A percentile compares a stretch with the other conserved stretches of the same genome.
phyloP scores from a whole-genome alignment of 1,139 yeast species.

The Blastobotrys malaysiensis region DNA sequence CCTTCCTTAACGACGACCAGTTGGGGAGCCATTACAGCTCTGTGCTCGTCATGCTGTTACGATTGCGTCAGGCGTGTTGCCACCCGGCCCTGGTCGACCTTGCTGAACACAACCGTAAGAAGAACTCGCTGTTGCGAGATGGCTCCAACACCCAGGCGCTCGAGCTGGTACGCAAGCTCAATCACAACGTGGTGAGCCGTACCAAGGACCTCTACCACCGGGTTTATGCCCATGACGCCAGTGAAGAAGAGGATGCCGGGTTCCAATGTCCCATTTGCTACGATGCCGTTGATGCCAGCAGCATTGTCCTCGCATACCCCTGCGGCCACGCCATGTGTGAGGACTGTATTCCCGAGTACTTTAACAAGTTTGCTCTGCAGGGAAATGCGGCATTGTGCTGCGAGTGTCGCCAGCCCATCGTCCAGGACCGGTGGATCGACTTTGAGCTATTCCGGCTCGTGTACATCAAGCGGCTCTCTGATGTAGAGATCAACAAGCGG shows the following conservation, averaged over 20 bases:
- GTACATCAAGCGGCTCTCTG: constrained; percentile 19
- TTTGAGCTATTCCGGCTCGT: constrained; percentile 26
- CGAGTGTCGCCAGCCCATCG: constrained; percentile 9
- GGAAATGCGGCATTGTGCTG: constrained; percentile 19
- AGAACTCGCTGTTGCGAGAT: constrained; percentile 26
- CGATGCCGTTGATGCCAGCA: constrained; percentile 50
- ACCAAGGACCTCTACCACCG: constrained; percentile 8
- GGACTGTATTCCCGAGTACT: constrained; percentile 26
- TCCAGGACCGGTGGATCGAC: constrained; percentile 21
- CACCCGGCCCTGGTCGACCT: constrained; percentile 72
- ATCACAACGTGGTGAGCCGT: constrained; percentile 17
- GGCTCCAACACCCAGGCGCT: constrained; percentile 14
- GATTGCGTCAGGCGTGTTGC: constrained; percentile 88
- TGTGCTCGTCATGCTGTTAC: constrained; percentile 64
- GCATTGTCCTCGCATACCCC: constrained; percentile 31
- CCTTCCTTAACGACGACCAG: constrained; percentile 38
- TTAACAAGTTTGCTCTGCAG: constrained; percentile 11
- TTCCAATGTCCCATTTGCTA: constrained; percentile 65
- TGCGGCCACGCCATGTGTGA: constrained; percentile 33
- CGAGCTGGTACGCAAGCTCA: constrained; percentile 19
- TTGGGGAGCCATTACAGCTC: constrained; percentile 43
- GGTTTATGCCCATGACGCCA: constrained; percentile 5
- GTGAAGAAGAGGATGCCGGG: constrained; percentile 23
- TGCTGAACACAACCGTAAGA: constrained; percentile 42
- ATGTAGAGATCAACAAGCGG: constrained; percentile 17